Conservation (phyloP, 2,329 filamentous ascomycete species). For the Metarhizium humberi region DNA sequence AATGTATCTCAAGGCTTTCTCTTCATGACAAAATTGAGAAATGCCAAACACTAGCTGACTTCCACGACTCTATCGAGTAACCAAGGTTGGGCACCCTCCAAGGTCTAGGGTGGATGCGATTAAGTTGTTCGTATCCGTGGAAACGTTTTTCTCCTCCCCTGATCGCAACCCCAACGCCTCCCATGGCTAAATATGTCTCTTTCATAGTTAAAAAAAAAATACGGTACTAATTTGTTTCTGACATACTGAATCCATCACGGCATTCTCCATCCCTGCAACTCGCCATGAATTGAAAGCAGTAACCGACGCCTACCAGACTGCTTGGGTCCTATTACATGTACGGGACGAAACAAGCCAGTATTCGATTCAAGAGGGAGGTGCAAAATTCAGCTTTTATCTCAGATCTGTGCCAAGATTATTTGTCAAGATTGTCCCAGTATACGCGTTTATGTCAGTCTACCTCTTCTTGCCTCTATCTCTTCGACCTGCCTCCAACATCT, state of each 20-base stretch:
- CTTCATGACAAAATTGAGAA: too few species aligned
- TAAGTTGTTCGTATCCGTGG: background rate
- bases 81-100: background rate
- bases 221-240: background rate
- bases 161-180: background rate
- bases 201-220: too few species aligned
- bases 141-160: background rate
- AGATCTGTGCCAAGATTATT: background rate
- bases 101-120: background rate
- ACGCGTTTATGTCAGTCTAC: constrained; percentile 12
- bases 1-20: too few species aligned
- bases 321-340: background rate
- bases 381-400: background rate
- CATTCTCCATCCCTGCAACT: too few species aligned
- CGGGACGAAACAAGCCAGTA: background rate
- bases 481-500: constrained; percentile 39
- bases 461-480: constrained; percentile 33
- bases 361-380: background rate
- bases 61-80: background rate
- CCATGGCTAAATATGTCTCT: too few species aligned
- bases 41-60: too few species aligned
- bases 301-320: background rate
- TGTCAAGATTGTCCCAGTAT: background rate
- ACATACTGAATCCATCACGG: background rate
- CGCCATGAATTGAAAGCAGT: background rate